These are phyloP conservation scores for Spinellus fusiger DNA, from an alignment of 192 early-diverging fungal genomes.

Conservation along the genomic window DNA sequence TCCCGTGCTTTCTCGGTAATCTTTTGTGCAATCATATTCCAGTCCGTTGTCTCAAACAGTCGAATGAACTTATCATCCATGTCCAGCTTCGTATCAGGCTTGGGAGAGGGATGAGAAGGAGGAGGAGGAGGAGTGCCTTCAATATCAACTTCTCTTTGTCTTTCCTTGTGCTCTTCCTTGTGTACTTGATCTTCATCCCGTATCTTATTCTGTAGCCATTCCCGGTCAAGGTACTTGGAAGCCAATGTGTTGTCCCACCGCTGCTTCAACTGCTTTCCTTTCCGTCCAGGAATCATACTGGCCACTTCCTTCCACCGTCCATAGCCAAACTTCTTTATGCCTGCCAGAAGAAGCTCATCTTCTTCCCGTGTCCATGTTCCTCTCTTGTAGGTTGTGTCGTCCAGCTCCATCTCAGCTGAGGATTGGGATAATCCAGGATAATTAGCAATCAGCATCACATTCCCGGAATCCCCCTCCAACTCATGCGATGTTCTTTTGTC, in stretches of 20 bases:
- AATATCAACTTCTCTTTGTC: neutral
- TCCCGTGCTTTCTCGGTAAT: conserved; percentile 19
- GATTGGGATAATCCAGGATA: conserved; percentile 11
- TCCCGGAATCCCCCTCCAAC: neutral
- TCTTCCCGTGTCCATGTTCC: conserved; percentile 30
- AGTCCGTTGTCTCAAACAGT: conserved; percentile 17
- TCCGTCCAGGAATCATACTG: conserved; percentile 22
- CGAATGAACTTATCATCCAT: conserved; percentile 3
- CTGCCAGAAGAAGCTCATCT: conserved; percentile 23
- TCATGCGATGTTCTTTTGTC: neutral
- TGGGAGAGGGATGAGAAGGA: neutral
- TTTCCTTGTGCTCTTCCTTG: neutral
- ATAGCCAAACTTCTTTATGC: conserved; percentile 26
- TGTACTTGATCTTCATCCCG: conserved; percentile 6
- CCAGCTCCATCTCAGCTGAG: neutral
- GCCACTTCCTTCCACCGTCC: conserved; percentile 31
- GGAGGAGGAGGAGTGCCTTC: neutral
- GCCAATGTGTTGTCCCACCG: conserved; percentile 29
- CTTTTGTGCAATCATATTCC: conserved; percentile 22
- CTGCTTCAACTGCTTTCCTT: conserved; percentile 29
- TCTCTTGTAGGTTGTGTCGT: conserved; percentile 20
- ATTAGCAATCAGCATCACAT: conserved; percentile 20
- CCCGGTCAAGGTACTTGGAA: conserved; percentile 27
- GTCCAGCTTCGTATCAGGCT: neutral
- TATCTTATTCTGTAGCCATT: conserved; percentile 20